Evolutionary conservation across 371 early-diverging fungal genomes (phyloP).

Genomic region (Dinochytrium kinnereticum): DNA sequence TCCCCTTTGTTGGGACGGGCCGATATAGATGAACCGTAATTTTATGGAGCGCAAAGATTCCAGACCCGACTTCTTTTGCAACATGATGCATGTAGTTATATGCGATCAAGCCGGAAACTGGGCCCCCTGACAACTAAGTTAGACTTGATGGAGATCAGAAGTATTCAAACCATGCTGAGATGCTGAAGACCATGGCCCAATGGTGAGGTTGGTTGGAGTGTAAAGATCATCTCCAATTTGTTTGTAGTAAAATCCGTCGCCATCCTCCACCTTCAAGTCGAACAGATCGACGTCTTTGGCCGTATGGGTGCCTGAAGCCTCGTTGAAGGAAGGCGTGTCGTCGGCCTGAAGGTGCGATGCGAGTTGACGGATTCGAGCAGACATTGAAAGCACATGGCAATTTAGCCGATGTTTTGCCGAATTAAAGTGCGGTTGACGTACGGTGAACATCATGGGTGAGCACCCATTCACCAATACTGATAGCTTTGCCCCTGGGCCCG

Average conservation of each 20-base stretch:
- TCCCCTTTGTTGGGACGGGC: constrained; percentile 6
- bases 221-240: constrained; percentile 9
- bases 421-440: too few species aligned
- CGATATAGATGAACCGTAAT: constrained; percentile 7
- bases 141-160: neutral
- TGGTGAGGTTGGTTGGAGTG: constrained; percentile 18
- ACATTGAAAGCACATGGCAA: too few species aligned
- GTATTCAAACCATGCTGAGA: constrained; percentile 6
- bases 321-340: too few species aligned
- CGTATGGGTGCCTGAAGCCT: too few species aligned
- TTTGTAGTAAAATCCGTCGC: constrained; percentile 4
- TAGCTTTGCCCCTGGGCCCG: too few species aligned
- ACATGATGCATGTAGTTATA: neutral
- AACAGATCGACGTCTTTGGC: too few species aligned
- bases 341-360: too few species aligned
- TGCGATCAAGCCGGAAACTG: neutral
- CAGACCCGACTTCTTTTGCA: neutral
- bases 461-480: too few species aligned
- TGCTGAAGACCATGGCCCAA: constrained; percentile 13
- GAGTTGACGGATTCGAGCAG: too few species aligned
- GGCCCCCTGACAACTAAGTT: neutral
- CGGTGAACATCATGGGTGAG: too few species aligned
- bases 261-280: neutral
- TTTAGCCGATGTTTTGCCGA: too few species aligned
- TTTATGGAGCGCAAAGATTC: neutral